Base-by-base conservation (phyloP, 768 basidiomycete species). In the Clavaria fumosa region DNA sequence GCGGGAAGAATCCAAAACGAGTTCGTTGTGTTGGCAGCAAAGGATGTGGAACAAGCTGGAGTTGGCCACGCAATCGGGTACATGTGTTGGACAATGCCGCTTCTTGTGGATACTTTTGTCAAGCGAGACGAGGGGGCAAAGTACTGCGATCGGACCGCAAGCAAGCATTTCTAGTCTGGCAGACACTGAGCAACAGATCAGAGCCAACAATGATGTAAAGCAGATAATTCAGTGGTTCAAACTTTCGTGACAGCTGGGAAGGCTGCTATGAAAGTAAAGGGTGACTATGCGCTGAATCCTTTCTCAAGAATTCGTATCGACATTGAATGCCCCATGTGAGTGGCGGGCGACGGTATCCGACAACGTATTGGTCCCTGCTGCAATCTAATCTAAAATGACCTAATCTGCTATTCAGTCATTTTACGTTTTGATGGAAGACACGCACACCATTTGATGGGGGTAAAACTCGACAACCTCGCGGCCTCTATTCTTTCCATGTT, bases 361-460 rank as follows among this genome's bases (percentile, higher is more conserved):
- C 20, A 43, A 47, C 14, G 20, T 19, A 7, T 31, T 44, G 2
- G 34, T 44, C 6, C 45, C 45, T 5, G 7, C 19, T 10, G 39
- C n/a, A n/a, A n/a, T n/a, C n/a, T n/a, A n/a, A n/a, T n/a, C n/a
- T n/a, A n/a, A n/a, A 44, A 15, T 37, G 39, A 2, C 40, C 43
- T 3, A 31, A 23, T 17, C 32, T 47, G 7, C 43, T 27, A 7
- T 23, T 41, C 3, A 27, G 31, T 2, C 15, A 31, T 0, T 21
- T 44, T 11, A 34, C 31, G 14, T 41, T 41, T 17, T 23, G 43
- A 4, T 7, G 19, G 3, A 39, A 15, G 1, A 37, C 32, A 7
- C 27, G 23, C 1, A 35, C 44, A 17, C 34, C 39, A 19, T 38
- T 34, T 22, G 45, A 47, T 35, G 45, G 45, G 11, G 43, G 43